phyloP scores from a whole-genome alignment of 2,329 filamentous ascomycete species.

The Arthrobotrys musiformis region DNA sequence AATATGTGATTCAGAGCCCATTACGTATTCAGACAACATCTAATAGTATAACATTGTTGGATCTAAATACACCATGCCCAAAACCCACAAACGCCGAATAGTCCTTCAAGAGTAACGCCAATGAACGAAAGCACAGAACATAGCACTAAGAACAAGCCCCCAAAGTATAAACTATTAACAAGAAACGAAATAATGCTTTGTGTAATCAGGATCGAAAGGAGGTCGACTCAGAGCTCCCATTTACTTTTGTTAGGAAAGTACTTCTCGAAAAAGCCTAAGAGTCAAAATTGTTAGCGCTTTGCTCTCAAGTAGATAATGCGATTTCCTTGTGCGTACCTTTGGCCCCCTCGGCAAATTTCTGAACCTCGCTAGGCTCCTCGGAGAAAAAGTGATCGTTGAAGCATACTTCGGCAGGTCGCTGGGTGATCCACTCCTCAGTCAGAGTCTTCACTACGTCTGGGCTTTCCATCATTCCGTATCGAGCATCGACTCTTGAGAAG shows the following conservation, averaged over 20 bases:
- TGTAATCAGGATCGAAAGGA: neutral
- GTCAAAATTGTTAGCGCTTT: neutral
- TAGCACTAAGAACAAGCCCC: neutral
- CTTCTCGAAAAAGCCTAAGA: constrained; percentile 24
- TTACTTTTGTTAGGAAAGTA: constrained; percentile 34
- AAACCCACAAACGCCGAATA: neutral
- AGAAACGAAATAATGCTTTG: neutral
- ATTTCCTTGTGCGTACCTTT: constrained; percentile 16
- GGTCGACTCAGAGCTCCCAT: constrained; percentile 23
- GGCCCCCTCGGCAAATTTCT: constrained; percentile 15
- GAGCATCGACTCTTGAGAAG: constrained; percentile 40
- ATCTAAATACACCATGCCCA: neutral
- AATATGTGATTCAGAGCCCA: too few relatives aligned
- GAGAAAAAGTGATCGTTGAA: constrained; percentile 49
- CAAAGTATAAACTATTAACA: neutral
- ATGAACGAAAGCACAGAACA: neutral
- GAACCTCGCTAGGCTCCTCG: constrained; percentile 17
- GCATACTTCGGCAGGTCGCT: constrained; percentile 38
- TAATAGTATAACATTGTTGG: neutral
- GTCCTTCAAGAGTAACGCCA: neutral
- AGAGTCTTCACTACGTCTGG: neutral
- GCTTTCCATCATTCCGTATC: constrained; percentile 49
- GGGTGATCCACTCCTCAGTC: constrained; percentile 15
- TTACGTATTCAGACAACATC: too few relatives aligned
- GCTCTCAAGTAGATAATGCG: neutral